Base-by-base conservation (phyloP, 1,284 basidiomycete species). In the Schizophyllum commune region DNA sequence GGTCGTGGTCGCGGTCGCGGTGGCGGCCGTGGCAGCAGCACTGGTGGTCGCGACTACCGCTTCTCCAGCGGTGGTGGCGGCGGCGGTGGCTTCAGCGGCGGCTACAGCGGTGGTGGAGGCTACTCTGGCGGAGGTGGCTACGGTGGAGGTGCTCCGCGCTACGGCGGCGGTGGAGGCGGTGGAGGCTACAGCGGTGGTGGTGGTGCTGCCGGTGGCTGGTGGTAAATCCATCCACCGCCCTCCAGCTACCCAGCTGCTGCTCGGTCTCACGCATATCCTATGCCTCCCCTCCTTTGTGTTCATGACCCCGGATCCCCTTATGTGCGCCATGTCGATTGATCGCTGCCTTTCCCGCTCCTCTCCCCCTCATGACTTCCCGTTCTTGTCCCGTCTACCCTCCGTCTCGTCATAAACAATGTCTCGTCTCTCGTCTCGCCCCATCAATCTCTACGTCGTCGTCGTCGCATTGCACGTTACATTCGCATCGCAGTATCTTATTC, bases 1-100 rank as follows among this genome's bases (percentile, higher is more conserved):
- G 82, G 88, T 59, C 80, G 89, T 47, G 81, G 89, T 21, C 79
- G 89, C 32, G 79, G 83, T 56, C 73, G 72, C 15, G 66, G 71
- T 33, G 69, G 71, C 21, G 64, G 71, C 33, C 69, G 73, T 54
- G 72, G 80, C 21, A 74, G 75, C 8, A 73, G 80, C 52, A 74
- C 78, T 19, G 69, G 75, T 8, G 71, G 75, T 17, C 71, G 75
- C 13, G 78, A 76, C 51, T 73, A 72, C 58, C 70, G 78, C 7
- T 66, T 68, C 54, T 67, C 68, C 59, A 65, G 70, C 47, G 73
- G 79, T 33, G 70, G 73, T 55, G 74, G 76, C 27, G 74, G 76
- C 34, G 69, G 71, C 8, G 68, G 71, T 20, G 65, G 71, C 17
- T 67, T 71, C n/a, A 70, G 74, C 4, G 73, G 79, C 39, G 79